phyloP scores from a whole-genome alignment of 2,329 filamentous ascomycete species.

The Calonectria pseudoreteaudii region DNA sequence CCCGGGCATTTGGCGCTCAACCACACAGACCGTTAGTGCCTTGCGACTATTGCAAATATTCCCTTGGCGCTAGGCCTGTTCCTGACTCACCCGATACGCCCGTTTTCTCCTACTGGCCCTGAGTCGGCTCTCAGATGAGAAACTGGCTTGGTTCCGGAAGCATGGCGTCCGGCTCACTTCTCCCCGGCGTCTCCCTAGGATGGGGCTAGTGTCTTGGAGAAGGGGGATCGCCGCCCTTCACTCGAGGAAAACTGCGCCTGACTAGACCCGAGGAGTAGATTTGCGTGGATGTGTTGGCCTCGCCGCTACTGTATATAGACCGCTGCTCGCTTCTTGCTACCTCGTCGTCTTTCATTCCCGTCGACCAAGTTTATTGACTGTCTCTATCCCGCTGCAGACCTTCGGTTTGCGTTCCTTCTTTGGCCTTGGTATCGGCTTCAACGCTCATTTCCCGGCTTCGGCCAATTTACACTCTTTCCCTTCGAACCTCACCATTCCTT shows the following conservation, averaged over 20 bases:
- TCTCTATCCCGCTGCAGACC: slow-evolving; percentile 46
- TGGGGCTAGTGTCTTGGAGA: slow-evolving; percentile 21
- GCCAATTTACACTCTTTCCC: slow-evolving; percentile 49
- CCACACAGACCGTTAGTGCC: slow-evolving; percentile 27
- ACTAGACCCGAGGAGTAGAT: not conserved
- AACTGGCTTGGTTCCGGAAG: slow-evolving; percentile 29
- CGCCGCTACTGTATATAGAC: slow-evolving; percentile 18
- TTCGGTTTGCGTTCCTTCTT: slow-evolving; percentile 55
- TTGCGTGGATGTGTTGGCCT: not conserved
- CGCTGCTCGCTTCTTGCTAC: slow-evolving; percentile 17
- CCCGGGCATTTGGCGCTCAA: slow-evolving; percentile 24
- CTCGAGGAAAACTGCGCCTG: slow-evolving; percentile 18
- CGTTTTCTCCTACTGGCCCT: slow-evolving; percentile 7
- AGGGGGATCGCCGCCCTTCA: slow-evolving; percentile 39
- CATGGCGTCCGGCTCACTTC: slow-evolving; percentile 15
- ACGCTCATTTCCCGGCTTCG: slow-evolving; percentile 50
- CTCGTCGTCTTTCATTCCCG: slow-evolving; percentile 41
- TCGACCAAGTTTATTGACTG: slow-evolving; percentile 39
- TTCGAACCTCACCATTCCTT: not conserved
- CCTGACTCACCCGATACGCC: slow-evolving; percentile 39
- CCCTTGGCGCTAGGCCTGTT: slow-evolving; percentile 46
- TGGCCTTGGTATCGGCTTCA: slow-evolving; percentile 44
- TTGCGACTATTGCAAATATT: slow-evolving; percentile 23
- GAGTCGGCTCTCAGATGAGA: slow-evolving; percentile 28
- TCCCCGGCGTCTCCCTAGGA: slow-evolving; percentile 17